Evolutionary conservation across 352 stramenopile species (phyloP).

Genomic region (Globisporangium paddicum): DNA sequence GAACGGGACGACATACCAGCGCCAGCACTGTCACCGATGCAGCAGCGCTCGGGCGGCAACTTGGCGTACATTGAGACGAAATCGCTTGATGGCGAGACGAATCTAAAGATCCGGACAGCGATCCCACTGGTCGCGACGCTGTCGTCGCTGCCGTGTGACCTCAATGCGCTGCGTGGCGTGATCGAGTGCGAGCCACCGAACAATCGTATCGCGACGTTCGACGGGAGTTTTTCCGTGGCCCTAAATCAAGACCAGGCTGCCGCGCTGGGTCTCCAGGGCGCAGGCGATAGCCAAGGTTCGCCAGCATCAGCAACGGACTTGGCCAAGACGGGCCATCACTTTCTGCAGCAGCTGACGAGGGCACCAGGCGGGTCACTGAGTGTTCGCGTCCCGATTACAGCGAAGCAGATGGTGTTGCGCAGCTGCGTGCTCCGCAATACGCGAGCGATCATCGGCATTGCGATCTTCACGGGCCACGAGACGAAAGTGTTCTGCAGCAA

Average conservation of each 20-base stretch:
- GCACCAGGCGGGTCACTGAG: conserved; percentile 28
- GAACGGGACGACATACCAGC: not conserved
- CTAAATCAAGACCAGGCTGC: conserved; percentile 31
- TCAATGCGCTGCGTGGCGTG: conserved; percentile 43
- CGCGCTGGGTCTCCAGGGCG: conserved; percentile 23
- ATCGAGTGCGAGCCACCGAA: conserved; percentile 82
- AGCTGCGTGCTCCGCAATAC: conserved; percentile 89
- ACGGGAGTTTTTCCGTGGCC: conserved; percentile 57
- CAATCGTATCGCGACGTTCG: conserved; percentile 81
- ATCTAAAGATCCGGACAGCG: conserved; percentile 77
- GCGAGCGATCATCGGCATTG: conserved; percentile 68
- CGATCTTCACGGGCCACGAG: conserved; percentile 88
- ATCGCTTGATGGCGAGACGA: conserved; percentile 80
- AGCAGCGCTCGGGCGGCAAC: conserved; percentile 22
- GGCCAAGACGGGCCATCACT: conserved; percentile 3
- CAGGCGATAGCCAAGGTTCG: not conserved
- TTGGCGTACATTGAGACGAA: conserved; percentile 85
- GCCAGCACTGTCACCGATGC: not conserved
- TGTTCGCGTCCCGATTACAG: conserved; percentile 57
- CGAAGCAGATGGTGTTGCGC: conserved; percentile 88
- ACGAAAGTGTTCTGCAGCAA: conserved; percentile 85
- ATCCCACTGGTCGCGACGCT: conserved; percentile 48
- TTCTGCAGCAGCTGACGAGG: conserved; percentile 21
- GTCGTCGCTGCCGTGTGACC: conserved; percentile 19
- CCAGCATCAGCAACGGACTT: not conserved